Percentiles rank a stretch among this genome's conserved stretches.
Conservation (phyloP, 2,329 filamentous ascomycete genomes). For the Lecanicillium sp. region DNA sequence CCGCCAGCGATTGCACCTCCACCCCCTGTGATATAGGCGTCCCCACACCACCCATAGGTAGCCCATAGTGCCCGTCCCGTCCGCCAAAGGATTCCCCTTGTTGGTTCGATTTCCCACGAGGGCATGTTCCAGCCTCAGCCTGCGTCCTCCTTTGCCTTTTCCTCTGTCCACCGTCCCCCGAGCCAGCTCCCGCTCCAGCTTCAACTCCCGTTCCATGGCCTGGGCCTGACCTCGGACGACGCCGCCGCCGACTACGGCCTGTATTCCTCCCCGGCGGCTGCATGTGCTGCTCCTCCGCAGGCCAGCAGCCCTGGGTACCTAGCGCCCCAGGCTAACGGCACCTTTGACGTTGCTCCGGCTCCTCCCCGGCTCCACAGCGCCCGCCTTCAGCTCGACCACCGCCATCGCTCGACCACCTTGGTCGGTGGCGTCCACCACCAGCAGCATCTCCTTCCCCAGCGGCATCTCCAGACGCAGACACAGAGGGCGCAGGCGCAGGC, state of each 20-base stretch:
- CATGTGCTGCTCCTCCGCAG: not conserved
- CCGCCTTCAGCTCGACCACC: not conserved
- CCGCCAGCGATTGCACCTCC: too few relatives aligned
- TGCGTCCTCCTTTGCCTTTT: constrained; percentile 40
- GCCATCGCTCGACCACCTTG: not conserved
- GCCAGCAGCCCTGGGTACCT: not conserved
- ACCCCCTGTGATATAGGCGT: too few relatives aligned
- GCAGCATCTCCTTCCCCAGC: constrained; percentile 8
- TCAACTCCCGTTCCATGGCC: constrained; percentile 8
- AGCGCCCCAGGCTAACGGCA: not conserved
- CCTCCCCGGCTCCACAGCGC: not conserved
- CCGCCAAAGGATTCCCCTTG: too few relatives aligned
- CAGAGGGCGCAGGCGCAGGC: constrained; percentile 9
- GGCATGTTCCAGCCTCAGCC: constrained; percentile 50
- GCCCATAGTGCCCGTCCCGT: too few relatives aligned
- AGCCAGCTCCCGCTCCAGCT: constrained; percentile 11
- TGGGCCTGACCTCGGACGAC: constrained; percentile 12
- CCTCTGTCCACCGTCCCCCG: constrained; percentile 21
- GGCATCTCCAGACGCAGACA: constrained; percentile 5
- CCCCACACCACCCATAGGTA: too few relatives aligned
- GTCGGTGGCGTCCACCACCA: constrained; percentile 9
- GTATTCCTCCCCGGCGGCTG: constrained; percentile 6
- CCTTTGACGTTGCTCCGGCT: not conserved
- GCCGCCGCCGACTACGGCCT: constrained; percentile 11
- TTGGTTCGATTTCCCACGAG: constrained; percentile 6